Evolutionary conservation across 139 green algal species (phyloP).

Genomic region (Chlorella sp.): DNA sequence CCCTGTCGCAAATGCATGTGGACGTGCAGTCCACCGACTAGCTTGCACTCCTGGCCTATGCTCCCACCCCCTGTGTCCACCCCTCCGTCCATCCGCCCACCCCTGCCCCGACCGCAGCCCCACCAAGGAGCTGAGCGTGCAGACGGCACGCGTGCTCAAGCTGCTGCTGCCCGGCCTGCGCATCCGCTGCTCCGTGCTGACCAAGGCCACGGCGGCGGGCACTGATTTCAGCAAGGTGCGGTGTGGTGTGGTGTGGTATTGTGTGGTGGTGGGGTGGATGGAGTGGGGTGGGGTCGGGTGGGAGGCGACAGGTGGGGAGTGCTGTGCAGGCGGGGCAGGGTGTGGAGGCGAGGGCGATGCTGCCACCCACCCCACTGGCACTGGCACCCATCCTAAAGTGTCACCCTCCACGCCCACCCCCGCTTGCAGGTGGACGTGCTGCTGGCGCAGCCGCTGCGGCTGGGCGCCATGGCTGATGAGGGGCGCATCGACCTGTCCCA

Average conservation of each 20-base stretch:
- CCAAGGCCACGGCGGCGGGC: slow-evolving; percentile 71
- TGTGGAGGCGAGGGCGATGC: no score
- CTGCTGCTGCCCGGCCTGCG: slow-evolving; percentile 72
- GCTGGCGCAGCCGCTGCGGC: slow-evolving; percentile 86
- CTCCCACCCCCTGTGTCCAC: background rate
- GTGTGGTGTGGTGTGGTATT: background rate
- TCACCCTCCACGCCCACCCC: background rate
- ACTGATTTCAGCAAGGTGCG: slow-evolving; percentile 70
- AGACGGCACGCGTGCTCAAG: slow-evolving; percentile 80
- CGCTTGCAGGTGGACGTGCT: slow-evolving; percentile 79
- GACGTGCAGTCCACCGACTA: background rate
- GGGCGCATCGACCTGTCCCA: slow-evolving; percentile 33
- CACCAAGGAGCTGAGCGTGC: slow-evolving; percentile 89
- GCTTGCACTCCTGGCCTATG: background rate
- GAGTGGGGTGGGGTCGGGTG: no score
- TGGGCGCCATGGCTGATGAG: slow-evolving; percentile 66
- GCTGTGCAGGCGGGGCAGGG: no score
- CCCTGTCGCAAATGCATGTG: background rate
- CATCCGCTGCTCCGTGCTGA: slow-evolving; percentile 78
- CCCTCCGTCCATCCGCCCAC: slow-evolving; percentile 12
- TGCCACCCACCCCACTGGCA: background rate
- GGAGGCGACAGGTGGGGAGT: background rate
- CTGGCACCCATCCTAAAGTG: background rate
- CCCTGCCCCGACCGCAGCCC: slow-evolving; percentile 73
- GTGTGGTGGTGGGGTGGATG: background rate